Base-by-base conservation (phyloP, 1,284 basidiomycete genomes). In the Puccinia hordei region DNA sequence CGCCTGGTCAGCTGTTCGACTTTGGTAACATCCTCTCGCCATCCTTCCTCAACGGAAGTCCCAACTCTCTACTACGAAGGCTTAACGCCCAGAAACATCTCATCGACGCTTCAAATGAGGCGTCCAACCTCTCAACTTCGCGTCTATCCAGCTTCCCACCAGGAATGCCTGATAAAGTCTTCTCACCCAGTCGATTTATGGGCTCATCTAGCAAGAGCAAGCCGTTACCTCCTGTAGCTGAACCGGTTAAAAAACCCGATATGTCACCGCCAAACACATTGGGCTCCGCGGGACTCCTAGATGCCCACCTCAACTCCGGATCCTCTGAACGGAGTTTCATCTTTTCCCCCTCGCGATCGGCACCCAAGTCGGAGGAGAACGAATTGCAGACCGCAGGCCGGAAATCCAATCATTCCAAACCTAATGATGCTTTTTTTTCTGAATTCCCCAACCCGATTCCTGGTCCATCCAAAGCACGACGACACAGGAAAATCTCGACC, bases 11-110 rank as follows among this genome's bases (percentile, higher is more conserved):
- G 30, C 44, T 61, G n/a, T 72, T 2, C 27, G n/a, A 12, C 35
- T 17, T 27, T 72, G 33, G 44, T 33, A 49, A 79, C 30, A 44
- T 79, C 10, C 68, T 79, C 17, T 79, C 77, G 27, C 68, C 77
- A 44, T 71, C 77, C 30, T 79, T 79, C 41, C 57, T 79, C 13
- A 79, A 79, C 59, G 68, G 51, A 8, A 79, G 77, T 72, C 77
- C 77, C 10, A 79, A 71, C 68, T 79, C 77, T 33, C 41, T 79
- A 2, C 59, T 79, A 17, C 63, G 68, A 27, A 44, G 68, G 41
- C 49, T 79, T 22, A 61, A 69, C 55, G 41, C 75, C 4, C 65
- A 78, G 24, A 38, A 57, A 19, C 38, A n/a, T 30, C 35, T 33
- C 24, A 17, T n/a, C 30, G 38, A 74, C 4, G 61, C 33, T 53